Evolutionary conservation across 805 yeast species (phyloP), one percentile per base, ranked within the genome.

Genomic region (Isabelozyma gotoi): DNA sequence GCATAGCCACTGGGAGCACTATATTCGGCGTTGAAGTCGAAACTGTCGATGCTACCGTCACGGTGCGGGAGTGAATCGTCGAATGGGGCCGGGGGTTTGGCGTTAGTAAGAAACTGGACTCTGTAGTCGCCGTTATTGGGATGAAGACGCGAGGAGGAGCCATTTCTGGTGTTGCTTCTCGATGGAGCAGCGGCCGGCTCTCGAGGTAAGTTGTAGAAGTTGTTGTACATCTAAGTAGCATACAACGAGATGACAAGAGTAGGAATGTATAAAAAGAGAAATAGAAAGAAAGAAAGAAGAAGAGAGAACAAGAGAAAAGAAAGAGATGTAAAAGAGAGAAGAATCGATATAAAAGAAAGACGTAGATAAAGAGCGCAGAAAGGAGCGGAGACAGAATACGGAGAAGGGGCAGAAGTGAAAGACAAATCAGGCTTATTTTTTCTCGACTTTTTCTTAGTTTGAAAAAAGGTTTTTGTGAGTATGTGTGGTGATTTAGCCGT

Each of bases 61-160:
- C 11, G 19, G 29, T 24, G 12, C 29, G 7, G 8, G n/a, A 24
- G 8, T 24, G 29, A n/a, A n/a, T 7, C 29, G 12, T 24, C 29
- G 29, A 24, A 4, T 24, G 12, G n/a, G 12, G n/a, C 29, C 8
- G 55, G 47, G 12, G 49, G 44, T 15, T 45, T 46, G 5, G 56
- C 44, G 37, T 56, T 52, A n/a, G 49, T 39, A 46, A 55, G 41
- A 41, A 58, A 58, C 43, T 56, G 59, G 12, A 45, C 41, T 33
- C 59, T n/a, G 12, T 24, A 24, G 10, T 24, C 29, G 29, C 29
- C 7, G 29, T 24, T 24, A n/a, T 24, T 24, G 29, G 29, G n/a
- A 4, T 24, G 29, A n/a, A 2, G 8, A 24, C 29, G 29, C 10
- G 29, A 24, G 29, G n/a, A n/a, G n/a, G n/a, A n/a, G n/a, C n/a